These are phyloP conservation scores for Fomitopsis palustris DNA, from an alignment of 1,284 basidiomycete genomes.

Conservation along the genomic window DNA sequence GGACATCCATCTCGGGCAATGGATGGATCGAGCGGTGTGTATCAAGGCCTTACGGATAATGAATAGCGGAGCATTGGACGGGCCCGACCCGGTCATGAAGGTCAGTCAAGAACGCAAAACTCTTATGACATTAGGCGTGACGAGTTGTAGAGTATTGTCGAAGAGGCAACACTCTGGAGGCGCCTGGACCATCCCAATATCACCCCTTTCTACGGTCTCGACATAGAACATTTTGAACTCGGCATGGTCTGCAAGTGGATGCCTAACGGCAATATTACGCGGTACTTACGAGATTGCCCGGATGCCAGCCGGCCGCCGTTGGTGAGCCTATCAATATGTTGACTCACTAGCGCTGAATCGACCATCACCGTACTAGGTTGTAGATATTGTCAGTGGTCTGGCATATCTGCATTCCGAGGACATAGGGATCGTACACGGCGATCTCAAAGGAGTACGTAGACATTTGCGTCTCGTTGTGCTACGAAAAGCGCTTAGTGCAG, in stretches of 20 bases:
- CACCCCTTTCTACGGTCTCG: constrained; percentile 1
- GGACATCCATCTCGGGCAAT: background rate
- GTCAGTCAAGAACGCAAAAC: background rate
- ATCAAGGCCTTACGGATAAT: background rate
- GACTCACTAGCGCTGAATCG: no score
- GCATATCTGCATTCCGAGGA: background rate
- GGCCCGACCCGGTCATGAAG: background rate
- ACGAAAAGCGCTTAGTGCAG: background rate
- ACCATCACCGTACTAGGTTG: background rate
- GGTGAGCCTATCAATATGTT: no score
- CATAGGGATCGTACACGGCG: background rate
- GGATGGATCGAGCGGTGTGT: background rate
- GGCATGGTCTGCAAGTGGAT: constrained; percentile 6
- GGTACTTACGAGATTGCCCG: background rate
- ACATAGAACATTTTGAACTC: background rate
- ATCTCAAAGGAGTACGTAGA: background rate
- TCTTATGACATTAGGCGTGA: background rate
- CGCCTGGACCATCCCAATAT: constrained; percentile 3
- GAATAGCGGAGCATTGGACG: no score
- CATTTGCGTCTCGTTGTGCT: background rate
- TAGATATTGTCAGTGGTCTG: background rate
- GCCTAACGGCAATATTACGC: constrained; percentile 2
- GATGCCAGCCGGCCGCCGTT: background rate
- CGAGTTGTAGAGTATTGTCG: constrained; percentile 14
- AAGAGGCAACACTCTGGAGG: constrained; percentile 1